Evolutionary conservation across 768 basidiomycete species (phyloP).

Genomic region (Auricularia sp.): DNA sequence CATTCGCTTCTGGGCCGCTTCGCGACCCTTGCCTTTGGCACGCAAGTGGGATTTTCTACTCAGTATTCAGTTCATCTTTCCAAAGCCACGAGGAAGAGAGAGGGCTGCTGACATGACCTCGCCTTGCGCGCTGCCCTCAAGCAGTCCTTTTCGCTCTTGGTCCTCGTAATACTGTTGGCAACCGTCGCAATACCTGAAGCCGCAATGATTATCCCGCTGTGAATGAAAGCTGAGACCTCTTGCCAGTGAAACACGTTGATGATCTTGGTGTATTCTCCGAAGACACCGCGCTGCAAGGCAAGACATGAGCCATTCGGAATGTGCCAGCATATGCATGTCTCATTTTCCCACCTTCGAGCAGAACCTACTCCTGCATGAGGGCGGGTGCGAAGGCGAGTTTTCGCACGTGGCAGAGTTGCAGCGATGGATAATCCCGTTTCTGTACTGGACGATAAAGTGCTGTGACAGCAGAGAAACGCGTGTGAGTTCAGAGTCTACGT

Average conservation of each 20-base stretch:
- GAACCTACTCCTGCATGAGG: background rate
- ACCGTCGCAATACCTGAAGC: background rate
- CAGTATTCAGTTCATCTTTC: background rate
- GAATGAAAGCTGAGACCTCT: background rate
- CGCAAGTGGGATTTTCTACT: background rate
- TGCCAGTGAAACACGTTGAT: background rate
- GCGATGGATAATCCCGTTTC: background rate
- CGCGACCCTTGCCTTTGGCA: background rate
- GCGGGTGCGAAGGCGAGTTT: background rate
- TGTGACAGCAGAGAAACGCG: background rate
- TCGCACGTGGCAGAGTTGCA: background rate
- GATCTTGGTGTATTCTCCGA: background rate
- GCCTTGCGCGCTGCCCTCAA: background rate
- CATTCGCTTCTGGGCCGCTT: background rate
- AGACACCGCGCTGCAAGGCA: background rate
- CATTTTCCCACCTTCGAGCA: background rate
- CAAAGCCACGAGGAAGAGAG: background rate
- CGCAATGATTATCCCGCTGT: background rate
- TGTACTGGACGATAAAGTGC: background rate
- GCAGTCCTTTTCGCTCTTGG: background rate
- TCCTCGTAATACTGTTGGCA: background rate
- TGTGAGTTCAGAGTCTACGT: background rate
- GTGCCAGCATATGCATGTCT: background rate
- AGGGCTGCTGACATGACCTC: background rate
- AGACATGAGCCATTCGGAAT: background rate